Evolutionary conservation across 1,139 yeast genomes (phyloP).

Genomic region (Eremothecium sinecaudum): DNA sequence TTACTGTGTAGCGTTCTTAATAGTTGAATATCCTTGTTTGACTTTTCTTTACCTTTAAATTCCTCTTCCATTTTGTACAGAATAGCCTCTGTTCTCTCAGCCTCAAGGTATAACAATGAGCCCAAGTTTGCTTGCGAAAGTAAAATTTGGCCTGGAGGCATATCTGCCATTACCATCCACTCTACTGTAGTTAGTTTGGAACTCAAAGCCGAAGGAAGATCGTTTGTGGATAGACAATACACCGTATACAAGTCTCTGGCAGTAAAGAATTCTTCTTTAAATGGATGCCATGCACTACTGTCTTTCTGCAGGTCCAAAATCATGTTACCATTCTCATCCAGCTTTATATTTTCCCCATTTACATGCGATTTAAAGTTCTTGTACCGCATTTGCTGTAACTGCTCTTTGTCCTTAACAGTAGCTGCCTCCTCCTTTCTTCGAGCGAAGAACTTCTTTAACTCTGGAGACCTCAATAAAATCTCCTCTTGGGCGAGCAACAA

Average conservation of each 20-base stretch:
- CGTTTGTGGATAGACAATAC: conserved; percentile 57
- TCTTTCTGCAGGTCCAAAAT: conserved; percentile 28
- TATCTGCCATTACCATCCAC: conserved; percentile 66
- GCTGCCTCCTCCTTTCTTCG: conserved; percentile 21
- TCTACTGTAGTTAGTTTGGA: conserved; percentile 60
- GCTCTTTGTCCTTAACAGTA: conserved; percentile 7
- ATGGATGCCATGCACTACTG: conserved; percentile 57
- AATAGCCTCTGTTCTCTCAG: conserved; percentile 56
- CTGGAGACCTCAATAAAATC: conserved; percentile 34
- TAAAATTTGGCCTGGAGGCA: conserved; percentile 54
- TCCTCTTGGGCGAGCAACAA: conserved; percentile 58
- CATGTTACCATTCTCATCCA: conserved; percentile 29
- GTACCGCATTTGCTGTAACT: conserved; percentile 1
- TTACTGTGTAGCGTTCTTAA: conserved; percentile 22
- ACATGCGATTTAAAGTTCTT: conserved; percentile 25
- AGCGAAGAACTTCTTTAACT: conserved; percentile 27
- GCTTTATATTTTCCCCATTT: conserved; percentile 23
- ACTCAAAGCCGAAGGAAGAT: conserved; percentile 50
- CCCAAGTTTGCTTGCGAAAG: conserved; percentile 66
- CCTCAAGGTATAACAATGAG: conserved; percentile 59
- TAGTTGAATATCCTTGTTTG: conserved; percentile 23
- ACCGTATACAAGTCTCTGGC: conserved; percentile 66
- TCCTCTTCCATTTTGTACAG: conserved; percentile 21
- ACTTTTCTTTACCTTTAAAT: conserved; percentile 15
- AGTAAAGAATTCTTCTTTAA: conserved; percentile 64